Percentiles rank a stretch among this genome's conserved stretches.
Conservation (phyloP, 1,284 basidiomycete genomes). For the Ganoderma resinaceum region DNA sequence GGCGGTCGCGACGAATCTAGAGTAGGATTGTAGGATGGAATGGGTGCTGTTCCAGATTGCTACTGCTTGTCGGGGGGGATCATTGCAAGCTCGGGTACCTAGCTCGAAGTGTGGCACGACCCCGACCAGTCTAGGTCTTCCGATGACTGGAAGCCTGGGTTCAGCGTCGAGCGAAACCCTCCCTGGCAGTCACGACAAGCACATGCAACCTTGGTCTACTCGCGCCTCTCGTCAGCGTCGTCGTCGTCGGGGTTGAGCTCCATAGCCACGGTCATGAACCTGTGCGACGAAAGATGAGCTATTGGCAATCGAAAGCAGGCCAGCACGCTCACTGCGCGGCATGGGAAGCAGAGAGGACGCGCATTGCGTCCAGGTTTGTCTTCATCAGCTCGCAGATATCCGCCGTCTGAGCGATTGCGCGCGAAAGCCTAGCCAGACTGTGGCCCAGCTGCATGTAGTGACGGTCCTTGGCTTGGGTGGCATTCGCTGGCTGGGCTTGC, state of each 20-base stretch:
- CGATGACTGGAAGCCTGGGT: neutral
- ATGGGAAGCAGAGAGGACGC: constrained; percentile 72
- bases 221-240: constrained; percentile 29
- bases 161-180: neutral
- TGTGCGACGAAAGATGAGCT: constrained; percentile 33
- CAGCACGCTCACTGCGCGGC: constrained; percentile 65
- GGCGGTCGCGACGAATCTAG: neutral
- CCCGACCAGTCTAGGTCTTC: neutral
- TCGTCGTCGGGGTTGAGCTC: constrained; percentile 57
- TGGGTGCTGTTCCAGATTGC: neutral
- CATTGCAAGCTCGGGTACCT: neutral
- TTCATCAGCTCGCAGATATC: constrained; percentile 76
- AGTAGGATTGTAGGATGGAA: neutral
- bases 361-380: constrained; percentile 74
- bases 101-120: neutral
- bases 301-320: neutral
- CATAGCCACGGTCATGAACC: constrained; percentile 71
- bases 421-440: constrained; percentile 65
- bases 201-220: neutral
- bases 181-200: neutral
- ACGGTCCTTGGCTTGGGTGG: constrained; percentile 75
- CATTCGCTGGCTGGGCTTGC: constrained; percentile 53
- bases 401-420: constrained; percentile 67
- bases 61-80: neutral
- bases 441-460: constrained; percentile 73